Evolutionary conservation across 2,329 filamentous ascomycete species (phyloP).

Genomic region (Grosmannia penicillata): DNA sequence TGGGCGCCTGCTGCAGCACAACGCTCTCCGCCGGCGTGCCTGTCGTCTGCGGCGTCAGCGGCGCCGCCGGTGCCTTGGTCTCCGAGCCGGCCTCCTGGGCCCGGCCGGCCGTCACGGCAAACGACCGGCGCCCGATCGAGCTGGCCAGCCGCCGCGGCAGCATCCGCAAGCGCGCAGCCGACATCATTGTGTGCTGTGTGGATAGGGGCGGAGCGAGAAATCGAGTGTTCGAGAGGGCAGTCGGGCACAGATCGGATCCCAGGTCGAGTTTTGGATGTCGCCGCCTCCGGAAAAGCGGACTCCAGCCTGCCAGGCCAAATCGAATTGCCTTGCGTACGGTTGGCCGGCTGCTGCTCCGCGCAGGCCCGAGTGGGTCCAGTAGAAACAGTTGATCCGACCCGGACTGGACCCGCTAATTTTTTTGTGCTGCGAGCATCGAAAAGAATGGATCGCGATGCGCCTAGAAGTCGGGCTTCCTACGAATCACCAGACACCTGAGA

Average conservation of each 20-base stretch:
- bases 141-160: constrained; percentile 24
- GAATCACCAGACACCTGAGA: too few species aligned
- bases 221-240: too few species aligned
- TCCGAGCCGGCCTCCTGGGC: constrained; percentile 25
- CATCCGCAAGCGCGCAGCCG: constrained; percentile 24
- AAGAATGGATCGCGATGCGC: too few species aligned
- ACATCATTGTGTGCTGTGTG: constrained; percentile 26
- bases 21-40: constrained; percentile 22
- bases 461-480: too few species aligned
- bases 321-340: constrained; percentile 7
- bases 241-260: neutral
- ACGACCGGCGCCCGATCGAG: constrained; percentile 22
- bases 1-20: constrained; percentile 66
- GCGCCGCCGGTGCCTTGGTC: constrained; percentile 17
- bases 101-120: constrained; percentile 31
- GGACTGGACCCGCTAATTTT: too few species aligned
- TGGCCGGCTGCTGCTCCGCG: constrained; percentile 4
- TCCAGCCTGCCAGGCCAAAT: neutral
- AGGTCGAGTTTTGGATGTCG: neutral
- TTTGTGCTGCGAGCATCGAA: too few species aligned
- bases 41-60: constrained; percentile 26
- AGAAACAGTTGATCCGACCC: too few species aligned
- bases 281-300: neutral
- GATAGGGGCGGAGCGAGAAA: neutral
- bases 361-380: neutral